Evolutionary conservation across 805 yeast genomes (phyloP), one percentile per base, ranked within the genome.

Genomic region (Lachancea thermotolerans): DNA sequence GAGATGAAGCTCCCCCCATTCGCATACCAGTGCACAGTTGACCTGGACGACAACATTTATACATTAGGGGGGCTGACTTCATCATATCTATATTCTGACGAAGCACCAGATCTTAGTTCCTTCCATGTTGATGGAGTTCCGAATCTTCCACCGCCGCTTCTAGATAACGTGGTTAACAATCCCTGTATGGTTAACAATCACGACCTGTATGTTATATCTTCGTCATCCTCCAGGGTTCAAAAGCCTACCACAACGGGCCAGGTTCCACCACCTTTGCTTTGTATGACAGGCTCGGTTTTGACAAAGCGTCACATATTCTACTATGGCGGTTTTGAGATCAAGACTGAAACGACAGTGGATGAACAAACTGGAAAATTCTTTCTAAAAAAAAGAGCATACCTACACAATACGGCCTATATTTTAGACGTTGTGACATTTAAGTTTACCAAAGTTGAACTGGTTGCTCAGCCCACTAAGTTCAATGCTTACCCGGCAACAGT

Each of bases 321-420:
- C 47, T 82, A 77, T 56, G 95, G 91, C n/a, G 95, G 93, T 0
- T 76, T 82, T 57, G 75, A 74, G 54, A 49, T 56, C 5, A 70
- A 71, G 15, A 59, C 62, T 7, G 64, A 67, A 14, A 58, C 64
- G 6, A 48, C 50, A 10, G 47, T 57, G 2, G 57, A 52, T 37
- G 50, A 45, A 4, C 59, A 47, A 49, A 64, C 47, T 64, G 77
- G 75, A 39, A 68, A 49, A 50, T 66, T 58, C 31, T 49, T 43
- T 21, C 51, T 71, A 14, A 67, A 71, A 36, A 71, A 73, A 50
- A 66, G 69, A 18, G 65, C 81, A 3, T 62, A 61, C 5, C 53
- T 82, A 45, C 81, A 78, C 56, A 71, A 72, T 42, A 67, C 72
- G 35, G 81, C 77, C 0, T 84, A 76, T 66, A 64, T 82, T n/a